These are phyloP conservation scores for thale cress (Arabidopsis thaliana) DNA, from an alignment of 345 rosid species.

Conservation along the genomic window TAIR10.1 NC_003074.8:857501-858000, in stretches of 20 bases:
- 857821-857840: constrained; percentile 93
- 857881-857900: constrained; percentile 74
- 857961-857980: constrained; percentile 71
- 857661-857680: background rate
- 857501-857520: constrained; percentile 85
- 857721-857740: background rate
- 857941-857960: constrained; percentile 84
- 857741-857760: constrained; percentile 16
- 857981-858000: constrained; percentile 16
- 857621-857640: constrained; percentile 49
- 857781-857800: constrained; percentile 97
- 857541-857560: constrained; percentile 78
- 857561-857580: constrained; percentile 84
- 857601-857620: constrained; percentile 91
- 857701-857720: background rate
- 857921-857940: constrained; percentile 79
- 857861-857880: constrained; percentile 86
- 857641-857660: background rate
- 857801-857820: constrained; percentile 90
- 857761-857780: constrained; percentile 77
- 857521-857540: constrained; percentile 93
- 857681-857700: background rate
- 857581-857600: constrained; percentile 78
- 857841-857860: constrained; percentile 95
- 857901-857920: constrained; percentile 56